Evolutionary conservation across 371 early-diverging fungal genomes (phyloP), one percentile per base, ranked within the genome.

Genomic region (Saksenaea oblongispora): DNA sequence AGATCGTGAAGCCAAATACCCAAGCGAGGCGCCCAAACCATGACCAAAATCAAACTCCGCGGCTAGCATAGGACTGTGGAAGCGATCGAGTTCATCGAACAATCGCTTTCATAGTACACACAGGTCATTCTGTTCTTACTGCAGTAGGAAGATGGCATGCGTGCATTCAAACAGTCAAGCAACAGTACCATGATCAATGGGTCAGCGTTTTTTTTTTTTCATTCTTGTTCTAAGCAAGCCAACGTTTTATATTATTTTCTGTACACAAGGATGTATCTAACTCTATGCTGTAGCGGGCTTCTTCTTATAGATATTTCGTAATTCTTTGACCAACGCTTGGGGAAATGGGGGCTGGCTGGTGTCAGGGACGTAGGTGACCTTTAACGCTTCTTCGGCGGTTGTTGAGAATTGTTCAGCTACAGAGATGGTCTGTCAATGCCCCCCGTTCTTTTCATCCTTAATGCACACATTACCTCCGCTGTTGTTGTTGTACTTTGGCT

Each of bases 281-380:
- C 22, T 47, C 51, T 47, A 47, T 47, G 24, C 31, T 4, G 31
- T 31, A 31, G 7, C 22, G 26, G 61, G 66, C 62, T 67, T 69
- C 62, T 67, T 69, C 56, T 76, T 76, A 61, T 78, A 73, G 44
- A 66, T 62, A 35, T 78, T 81, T 67, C 79, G 68, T 31, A 81
- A 67, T 51, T 81, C 82, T 54, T 61, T 73, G 14, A 81, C 34
- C 27, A 78, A 55, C 26, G 71, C 79, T 28, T 62, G 51, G 41
- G 82, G 82, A 18, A 81, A 34, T 18, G 82, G 82, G 31, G 75
- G 72, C 37, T 62, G 62, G 13, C 59, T 47, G 8, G 41, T 28
- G 55, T 64, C 67, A 11, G 66, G 60, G n/a, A 67, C 28, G 44
- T 73, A 81, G 14, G 79, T 81, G 26, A 74, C 75, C 28, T 64